Evolutionary conservation across 768 basidiomycete genomes (phyloP).

Genomic region (Russula foetens): DNA sequence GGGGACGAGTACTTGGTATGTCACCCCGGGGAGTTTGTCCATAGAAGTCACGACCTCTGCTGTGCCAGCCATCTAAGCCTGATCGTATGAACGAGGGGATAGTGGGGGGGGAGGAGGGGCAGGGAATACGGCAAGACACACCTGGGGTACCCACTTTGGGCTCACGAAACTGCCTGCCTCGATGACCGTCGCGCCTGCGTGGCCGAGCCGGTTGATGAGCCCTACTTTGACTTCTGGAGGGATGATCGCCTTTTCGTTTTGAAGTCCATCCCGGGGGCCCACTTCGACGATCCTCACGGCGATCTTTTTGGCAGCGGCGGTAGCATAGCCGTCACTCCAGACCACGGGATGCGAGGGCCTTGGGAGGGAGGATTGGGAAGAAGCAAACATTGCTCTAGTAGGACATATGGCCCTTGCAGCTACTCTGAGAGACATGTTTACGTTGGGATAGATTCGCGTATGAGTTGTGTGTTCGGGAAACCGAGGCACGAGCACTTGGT

Average conservation of each 20-base stretch:
- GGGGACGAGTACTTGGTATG: conserved; percentile 76
- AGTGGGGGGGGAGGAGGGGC: not conserved
- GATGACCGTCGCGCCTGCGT: conserved; percentile 59
- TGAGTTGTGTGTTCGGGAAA: not conserved
- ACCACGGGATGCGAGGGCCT: not conserved
- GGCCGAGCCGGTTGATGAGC: conserved; percentile 65
- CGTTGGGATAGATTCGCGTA: not conserved
- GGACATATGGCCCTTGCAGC: not conserved
- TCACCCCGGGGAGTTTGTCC: conserved; percentile 43
- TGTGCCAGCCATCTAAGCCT: conserved; percentile 76
- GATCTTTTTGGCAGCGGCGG: conserved; percentile 9
- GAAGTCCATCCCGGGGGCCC: conserved; percentile 84
- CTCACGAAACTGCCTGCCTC: conserved; percentile 90
- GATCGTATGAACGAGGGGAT: not conserved
- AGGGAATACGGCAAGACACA: conserved; percentile 22
- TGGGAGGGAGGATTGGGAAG: not conserved
- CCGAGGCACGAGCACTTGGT: not conserved
- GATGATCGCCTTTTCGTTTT: conserved; percentile 76
- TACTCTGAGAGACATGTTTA: conserved; percentile 1
- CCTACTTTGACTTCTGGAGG: conserved; percentile 69
- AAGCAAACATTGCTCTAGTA: not conserved
- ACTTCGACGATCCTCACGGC: conserved; percentile 76
- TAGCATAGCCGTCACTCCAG: conserved; percentile 1
- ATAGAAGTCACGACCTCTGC: conserved; percentile 59
- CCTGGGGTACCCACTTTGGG: conserved; percentile 92